Conservation (phyloP, 805 yeast species). For the Cyberlindnera galapagoensis region DNA sequence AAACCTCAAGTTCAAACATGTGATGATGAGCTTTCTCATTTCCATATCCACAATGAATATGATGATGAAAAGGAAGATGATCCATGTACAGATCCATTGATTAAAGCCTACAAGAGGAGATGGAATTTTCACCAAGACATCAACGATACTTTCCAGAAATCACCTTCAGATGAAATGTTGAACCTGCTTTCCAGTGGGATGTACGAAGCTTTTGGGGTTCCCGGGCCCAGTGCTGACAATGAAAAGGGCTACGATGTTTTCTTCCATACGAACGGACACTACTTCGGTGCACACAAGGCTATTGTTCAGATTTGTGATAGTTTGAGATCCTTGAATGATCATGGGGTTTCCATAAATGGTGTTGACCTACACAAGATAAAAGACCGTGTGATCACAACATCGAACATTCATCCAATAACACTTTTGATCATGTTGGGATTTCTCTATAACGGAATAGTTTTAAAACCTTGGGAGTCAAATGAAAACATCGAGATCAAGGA, state of each 20-base stretch:
- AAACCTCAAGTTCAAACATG: slow-evolving; percentile 10
- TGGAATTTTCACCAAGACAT: slow-evolving; percentile 20
- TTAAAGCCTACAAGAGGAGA: slow-evolving; percentile 9
- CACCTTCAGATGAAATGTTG: neutral
- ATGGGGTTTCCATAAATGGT: slow-evolving; percentile 17
- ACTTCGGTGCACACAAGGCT: slow-evolving; percentile 26
- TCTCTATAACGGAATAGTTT: slow-evolving; percentile 40
- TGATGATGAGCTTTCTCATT: slow-evolving; percentile 11
- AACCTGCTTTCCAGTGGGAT: neutral
- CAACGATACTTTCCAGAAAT: slow-evolving; percentile 10
- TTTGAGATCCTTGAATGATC: slow-evolving; percentile 27
- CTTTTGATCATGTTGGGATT: slow-evolving; percentile 39
- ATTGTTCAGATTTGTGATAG: slow-evolving; percentile 8
- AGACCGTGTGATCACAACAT: slow-evolving; percentile 20
- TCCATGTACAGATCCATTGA: slow-evolving; percentile 12
- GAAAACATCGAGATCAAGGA: slow-evolving; percentile 2
- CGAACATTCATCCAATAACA: slow-evolving; percentile 15
- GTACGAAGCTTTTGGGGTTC: neutral
- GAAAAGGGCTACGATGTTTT: slow-evolving; percentile 31
- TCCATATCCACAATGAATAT: slow-evolving; percentile 8
- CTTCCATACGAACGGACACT: slow-evolving; percentile 24
- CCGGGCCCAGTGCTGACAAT: neutral
- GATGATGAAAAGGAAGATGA: slow-evolving; percentile 7
- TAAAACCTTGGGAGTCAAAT: slow-evolving; percentile 39
- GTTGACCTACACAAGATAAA: slow-evolving; percentile 8